A percentile compares a stretch with the other conserved stretches of the same genome.
Conservation (phyloP, 306 rosid species). For the Dalbergia cultrata region DNA sequence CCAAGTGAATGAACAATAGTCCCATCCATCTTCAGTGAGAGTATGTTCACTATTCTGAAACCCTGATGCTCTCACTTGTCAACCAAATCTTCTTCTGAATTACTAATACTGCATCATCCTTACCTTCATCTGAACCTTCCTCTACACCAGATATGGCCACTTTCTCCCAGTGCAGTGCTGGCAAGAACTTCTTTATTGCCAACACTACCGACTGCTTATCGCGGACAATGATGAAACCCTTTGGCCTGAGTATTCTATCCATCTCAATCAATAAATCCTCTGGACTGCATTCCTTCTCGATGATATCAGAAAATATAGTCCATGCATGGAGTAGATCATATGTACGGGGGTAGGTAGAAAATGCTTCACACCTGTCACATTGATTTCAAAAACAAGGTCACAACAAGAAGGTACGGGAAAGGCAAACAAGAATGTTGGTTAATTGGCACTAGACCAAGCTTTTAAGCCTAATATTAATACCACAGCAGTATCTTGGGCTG, state of each 20-base stretch:
- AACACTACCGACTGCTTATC: slow-evolving; percentile 74
- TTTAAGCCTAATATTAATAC: not conserved
- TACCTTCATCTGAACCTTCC: slow-evolving; percentile 48
- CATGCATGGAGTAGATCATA: slow-evolving; percentile 90
- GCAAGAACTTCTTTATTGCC: slow-evolving; percentile 68
- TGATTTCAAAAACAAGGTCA: slow-evolving; percentile 46
- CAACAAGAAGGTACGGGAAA: not conserved
- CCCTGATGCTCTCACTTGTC: slow-evolving; percentile 75
- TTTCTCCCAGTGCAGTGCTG: slow-evolving; percentile 85
- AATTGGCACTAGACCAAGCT: not conserved
- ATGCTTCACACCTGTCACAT: slow-evolving; percentile 83
- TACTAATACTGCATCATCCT: slow-evolving; percentile 65
- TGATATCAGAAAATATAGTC: slow-evolving; percentile 81
- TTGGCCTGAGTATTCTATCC: slow-evolving; percentile 88
- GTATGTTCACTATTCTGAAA: slow-evolving; percentile 53
- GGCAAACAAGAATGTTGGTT: not conserved
- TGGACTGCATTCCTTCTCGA: slow-evolving; percentile 77
- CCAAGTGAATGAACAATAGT: slow-evolving; percentile 7
- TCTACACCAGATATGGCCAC: slow-evolving; percentile 58
- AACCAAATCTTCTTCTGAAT: slow-evolving; percentile 93
- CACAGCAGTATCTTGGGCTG: not conserved
- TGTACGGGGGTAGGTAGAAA: slow-evolving; percentile 93
- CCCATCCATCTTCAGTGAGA: not conserved
- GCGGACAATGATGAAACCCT: slow-evolving; percentile 77
- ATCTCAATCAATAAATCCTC: slow-evolving; percentile 91